Base-by-base conservation (phyloP, 2,329 filamentous ascomycete genomes). In the Fusarium bactridioides region DNA sequence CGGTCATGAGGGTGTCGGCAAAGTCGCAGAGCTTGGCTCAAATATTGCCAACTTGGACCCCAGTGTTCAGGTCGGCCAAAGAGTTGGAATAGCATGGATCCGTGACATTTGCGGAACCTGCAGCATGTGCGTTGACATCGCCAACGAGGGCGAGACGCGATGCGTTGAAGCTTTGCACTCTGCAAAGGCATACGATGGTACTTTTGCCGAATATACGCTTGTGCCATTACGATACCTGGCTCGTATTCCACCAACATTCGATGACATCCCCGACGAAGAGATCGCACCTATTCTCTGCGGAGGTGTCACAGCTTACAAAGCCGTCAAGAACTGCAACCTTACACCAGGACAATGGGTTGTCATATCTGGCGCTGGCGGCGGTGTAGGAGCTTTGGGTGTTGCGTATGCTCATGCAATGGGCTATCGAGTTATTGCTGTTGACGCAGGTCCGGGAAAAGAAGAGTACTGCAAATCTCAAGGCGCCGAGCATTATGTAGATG, bases 1-100 rank as follows among this genome's bases (percentile, higher is more conserved):
- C 0, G 84, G 84, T 8, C 84, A 86, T 53, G 84, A 86, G 67
- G 84, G 84, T 12, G 81, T 85, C 3, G 84, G 84, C 3, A 77
- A 75, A 16, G 77, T 85, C 21, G 80, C 77, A 8, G 76, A 70
- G 29, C 66, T 85, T 4, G 84, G 84, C 3, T 75, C 78, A 35
- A 77, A 79, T 38, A 77, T 83, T 7, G 25, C 71, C 7, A 51
- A 63, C 7, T 25, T 63, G 11, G 78, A 79, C 47, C 64, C 73
- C 4, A 61, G 70, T 4, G 67, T 80, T 21, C 25, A 69, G 19
- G 33, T 80, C 5, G 82, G 81, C 37, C 78, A 82, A 51, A 80
- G 81, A 3, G 80, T 83, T 0, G 83, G 82, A 21, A 75, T 85
- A 1, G 80, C 79, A 4, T 84, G 82, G 83, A 78, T 77, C 21